Base-by-base conservation (phyloP, 176 grass and related monocot genomes). In the Avena eriantha region DNA sequence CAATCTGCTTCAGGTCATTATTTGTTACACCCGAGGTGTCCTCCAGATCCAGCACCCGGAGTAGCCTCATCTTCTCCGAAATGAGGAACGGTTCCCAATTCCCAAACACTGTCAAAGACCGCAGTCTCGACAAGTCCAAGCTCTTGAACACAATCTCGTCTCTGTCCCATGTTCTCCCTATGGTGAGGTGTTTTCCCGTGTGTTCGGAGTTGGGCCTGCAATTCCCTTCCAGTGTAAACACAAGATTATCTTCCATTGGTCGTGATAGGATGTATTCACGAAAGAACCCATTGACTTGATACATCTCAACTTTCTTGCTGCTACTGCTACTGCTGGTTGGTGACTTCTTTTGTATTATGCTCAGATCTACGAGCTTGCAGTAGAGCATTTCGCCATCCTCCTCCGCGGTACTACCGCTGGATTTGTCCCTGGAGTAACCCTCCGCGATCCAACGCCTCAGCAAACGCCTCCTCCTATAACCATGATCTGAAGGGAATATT, bases 1-100 rank as follows among this genome's bases (percentile, higher is more conserved):
- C 5, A 13, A 90, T 77, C 1, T 19, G 10, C 4, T 70, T 5
- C 5, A 90, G 13, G 23, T 79, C 19, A 29, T 1, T 17, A 55
- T 86, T 0, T 17, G 4, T 45, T 18, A 85, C 29, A 51, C 19
- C 9, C 0, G 3, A 0, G 19, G 17, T 35, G 7, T 19, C 43
- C 68, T 91, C 79, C 14, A 91, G 11, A 50, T 91, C 85, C 22
- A 91, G 13, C 22, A 68, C 64, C 26, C 64, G 64, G 33, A 68
- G 64, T 17, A 17, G 29, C 33, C 64, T 8, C 64, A 68, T 68
- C 13, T 68, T 68, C 14, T 68, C 15, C 5, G 64, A 68, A 14
- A 68, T 18, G 64, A 68, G 33, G 31, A 68, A 55, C 17, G 4
- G 15, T 55, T 55, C 4, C 51, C 51, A 55, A 16, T 55, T 7